A percentile compares a stretch with the other conserved stretches of the same genome.
Conservation (phyloP, 176 grass and related monocot genomes). For the Cocos nucifera region DNA sequence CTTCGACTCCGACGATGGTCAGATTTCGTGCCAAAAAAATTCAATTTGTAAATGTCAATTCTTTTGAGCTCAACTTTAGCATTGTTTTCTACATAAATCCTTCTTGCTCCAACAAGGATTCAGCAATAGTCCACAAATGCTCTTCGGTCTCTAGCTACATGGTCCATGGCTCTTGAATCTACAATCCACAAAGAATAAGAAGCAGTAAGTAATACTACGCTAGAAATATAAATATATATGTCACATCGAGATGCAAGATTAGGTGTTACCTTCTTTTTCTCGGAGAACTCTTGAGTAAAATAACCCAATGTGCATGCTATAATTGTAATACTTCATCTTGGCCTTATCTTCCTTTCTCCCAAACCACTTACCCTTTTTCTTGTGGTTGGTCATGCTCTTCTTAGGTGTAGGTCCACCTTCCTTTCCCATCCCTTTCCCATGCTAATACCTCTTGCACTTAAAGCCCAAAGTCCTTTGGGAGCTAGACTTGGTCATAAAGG, state of each 20-base stretch:
- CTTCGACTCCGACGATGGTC: no score
- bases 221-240: not conserved
- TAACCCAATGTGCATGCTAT: not conserved
- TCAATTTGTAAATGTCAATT: not conserved
- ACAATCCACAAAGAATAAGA: no score
- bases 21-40: no score
- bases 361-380: not conserved
- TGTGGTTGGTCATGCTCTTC: not conserved
- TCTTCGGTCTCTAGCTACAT: not conserved
- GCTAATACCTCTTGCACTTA: no score
- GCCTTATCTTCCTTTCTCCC: not conserved
- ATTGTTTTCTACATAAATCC: constrained; percentile 4
- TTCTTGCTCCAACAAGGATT: not conserved
- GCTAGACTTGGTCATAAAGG: no score
- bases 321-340: constrained; percentile 2
- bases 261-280: not conserved
- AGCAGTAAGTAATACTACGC: no score
- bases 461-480: no score
- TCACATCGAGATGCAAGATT: not conserved
- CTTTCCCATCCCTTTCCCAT: no score
- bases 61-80: not conserved
- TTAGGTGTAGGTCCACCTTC: no score
- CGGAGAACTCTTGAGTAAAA: not conserved
- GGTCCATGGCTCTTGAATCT: not conserved
- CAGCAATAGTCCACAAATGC: not conserved